Base-by-base conservation (phyloP, 1,284 basidiomycete genomes). In the Irpex sp. region DNA sequence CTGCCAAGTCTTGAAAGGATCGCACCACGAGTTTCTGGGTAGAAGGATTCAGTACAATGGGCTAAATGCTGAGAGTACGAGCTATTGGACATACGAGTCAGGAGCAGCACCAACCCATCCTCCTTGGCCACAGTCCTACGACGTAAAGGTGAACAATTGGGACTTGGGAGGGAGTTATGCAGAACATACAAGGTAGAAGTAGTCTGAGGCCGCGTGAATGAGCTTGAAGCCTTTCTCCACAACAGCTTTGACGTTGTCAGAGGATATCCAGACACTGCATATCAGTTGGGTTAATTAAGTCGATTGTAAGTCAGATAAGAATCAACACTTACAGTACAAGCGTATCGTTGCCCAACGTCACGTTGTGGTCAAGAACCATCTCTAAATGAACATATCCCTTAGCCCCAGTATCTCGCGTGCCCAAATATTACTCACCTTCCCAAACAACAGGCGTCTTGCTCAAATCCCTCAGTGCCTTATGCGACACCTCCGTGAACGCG, bases 1-100 rank as follows among this genome's bases (percentile, higher is more conserved):
- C 71, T 88, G 84, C 91, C 91, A 93, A 2, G 85, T 84, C 75
- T 91, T 91, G 84, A 87, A 89, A 1, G 89, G 88, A 68, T 89
- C 88, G 72, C 89, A 91, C 88, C 85, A 86, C 56, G 77, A 80
- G 66, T 80, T 78, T 4, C 75, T 74, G 64, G 21, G 21, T 64
- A 55, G 13, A 51, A n/a, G n/a, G n/a, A n/a, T n/a, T n/a, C 9
- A 19, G n/a, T 56, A 60, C 47, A 26, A 40, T 11, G 44, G 13
- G 11, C 21, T 11, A 9, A 13, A 9, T 11, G 34, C 59, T 15
- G 19, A 38, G 9, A 59, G 9, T 44, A 37, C 38, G 56, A 62
- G 21, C 34, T 5, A 21, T 57, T 31, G 26, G 17, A 67, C 75
- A 44, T 71, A 70, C 80, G 81, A 79, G 49, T 72, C 56, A 1